A percentile compares a stretch with the other conserved stretches of the same genome.
Evolutionary conservation across 2,329 filamentous ascomycete species (phyloP).

Genomic region (Gyromitra esculenta): DNA sequence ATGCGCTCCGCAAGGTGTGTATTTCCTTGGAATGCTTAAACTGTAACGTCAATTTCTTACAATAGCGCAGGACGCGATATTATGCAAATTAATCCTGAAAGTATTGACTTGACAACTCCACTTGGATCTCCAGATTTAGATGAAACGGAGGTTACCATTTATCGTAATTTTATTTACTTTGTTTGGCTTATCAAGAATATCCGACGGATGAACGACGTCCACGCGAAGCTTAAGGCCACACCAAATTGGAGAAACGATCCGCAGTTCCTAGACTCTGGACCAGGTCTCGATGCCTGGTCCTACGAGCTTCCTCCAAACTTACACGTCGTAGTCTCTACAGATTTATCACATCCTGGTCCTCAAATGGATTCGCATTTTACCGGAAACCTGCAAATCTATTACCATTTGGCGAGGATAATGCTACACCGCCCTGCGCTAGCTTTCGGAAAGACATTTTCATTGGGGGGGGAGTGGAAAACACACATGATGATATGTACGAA

Average conservation of each 20-base stretch:
- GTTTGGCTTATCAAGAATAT: slow-evolving; percentile 80
- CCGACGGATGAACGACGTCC: slow-evolving; percentile 77
- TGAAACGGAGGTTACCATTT: slow-evolving; percentile 60
- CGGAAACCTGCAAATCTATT: slow-evolving; percentile 89
- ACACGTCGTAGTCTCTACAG: slow-evolving; percentile 77
- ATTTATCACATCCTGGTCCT: slow-evolving; percentile 83
- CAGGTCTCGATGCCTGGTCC: slow-evolving; percentile 79
- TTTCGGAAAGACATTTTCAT: slow-evolving; percentile 75
- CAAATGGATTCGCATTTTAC: slow-evolving; percentile 77
- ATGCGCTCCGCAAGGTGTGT: slow-evolving; percentile 85
- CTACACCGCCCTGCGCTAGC: slow-evolving; percentile 86
- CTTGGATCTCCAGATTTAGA: slow-evolving; percentile 54
- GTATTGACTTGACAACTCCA: slow-evolving; percentile 56
- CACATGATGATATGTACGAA: slow-evolving; percentile 88
- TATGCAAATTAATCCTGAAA: slow-evolving; percentile 57
- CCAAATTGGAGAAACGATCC: slow-evolving; percentile 86
- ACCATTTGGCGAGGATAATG: slow-evolving; percentile 84
- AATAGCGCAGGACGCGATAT: slow-evolving; percentile 55
- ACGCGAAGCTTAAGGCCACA: slow-evolving; percentile 76
- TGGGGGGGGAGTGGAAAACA: slow-evolving; percentile 82
- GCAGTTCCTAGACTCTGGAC: slow-evolving; percentile 80
- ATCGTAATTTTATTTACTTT: slow-evolving; percentile 84
- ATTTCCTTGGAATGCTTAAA: neutral
- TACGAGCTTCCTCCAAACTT: slow-evolving; percentile 81
- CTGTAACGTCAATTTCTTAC: slow-evolving; percentile 10